These are phyloP conservation scores for Fraxinus albicans DNA, from an alignment of 305 asterid species.

Conservation along the genomic window DNA sequence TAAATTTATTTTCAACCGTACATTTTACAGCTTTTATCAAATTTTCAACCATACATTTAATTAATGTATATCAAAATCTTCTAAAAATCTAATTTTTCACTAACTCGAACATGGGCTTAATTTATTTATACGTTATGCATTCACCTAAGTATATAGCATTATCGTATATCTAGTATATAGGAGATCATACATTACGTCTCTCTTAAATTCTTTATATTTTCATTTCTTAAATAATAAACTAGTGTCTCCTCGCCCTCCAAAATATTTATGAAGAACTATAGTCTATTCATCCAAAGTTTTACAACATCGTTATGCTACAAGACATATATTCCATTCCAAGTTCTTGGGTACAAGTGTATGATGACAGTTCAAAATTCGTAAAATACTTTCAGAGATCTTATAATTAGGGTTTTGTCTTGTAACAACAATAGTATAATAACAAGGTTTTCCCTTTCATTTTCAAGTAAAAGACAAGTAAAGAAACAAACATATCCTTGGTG, in stretches of 20 bases:
- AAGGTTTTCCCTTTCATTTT: slow-evolving; percentile 4
- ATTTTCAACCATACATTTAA: no score
- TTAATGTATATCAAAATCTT: no score
- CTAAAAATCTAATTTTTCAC: no score
- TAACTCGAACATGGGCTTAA: no score
- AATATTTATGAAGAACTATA: background rate
- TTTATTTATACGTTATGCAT: no score
- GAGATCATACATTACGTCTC: no score
- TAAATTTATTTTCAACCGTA: no score
- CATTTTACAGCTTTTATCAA: no score
- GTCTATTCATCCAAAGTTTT: slow-evolving; percentile 11
- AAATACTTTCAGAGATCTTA: slow-evolving; percentile 4
- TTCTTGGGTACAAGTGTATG: slow-evolving; percentile 24
- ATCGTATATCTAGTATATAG: no score
- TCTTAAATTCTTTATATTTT: no score
- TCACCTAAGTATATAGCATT: no score
- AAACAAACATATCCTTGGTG: slow-evolving; percentile 61
- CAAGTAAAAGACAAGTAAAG: slow-evolving; percentile 48
- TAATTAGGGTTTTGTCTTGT: background rate
- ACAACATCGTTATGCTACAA: slow-evolving; percentile 21
- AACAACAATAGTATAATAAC: background rate
- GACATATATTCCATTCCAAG: slow-evolving; percentile 50
- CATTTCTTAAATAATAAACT: no score
- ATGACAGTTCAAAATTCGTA: slow-evolving; percentile 23
- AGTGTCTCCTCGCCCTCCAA: background rate